Base-by-base conservation (phyloP, 1,139 yeast genomes). In the Saccharomycopsis crataegensis region DNA sequence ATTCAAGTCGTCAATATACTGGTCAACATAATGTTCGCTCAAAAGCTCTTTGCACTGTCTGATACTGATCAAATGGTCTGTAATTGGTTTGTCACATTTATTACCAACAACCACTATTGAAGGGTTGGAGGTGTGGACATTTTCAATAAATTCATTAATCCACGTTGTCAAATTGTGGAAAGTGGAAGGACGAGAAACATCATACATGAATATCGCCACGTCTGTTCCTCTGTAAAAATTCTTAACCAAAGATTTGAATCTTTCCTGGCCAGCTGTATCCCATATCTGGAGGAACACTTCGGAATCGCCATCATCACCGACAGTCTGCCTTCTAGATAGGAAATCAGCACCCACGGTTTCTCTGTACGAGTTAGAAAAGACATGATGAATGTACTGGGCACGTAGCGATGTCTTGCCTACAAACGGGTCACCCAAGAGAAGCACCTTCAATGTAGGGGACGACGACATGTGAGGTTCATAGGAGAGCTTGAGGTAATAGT, bases 241-340 rank as follows among this genome's bases (percentile, higher is more conserved):
- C 61, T 75, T 77, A 6, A 80, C 75, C 41, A 80, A 75, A 44
- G 83, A 77, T 61, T 79, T 79, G 68, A 80, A 80, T 52, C 86
- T 66, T 62, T 80, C 86, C 63, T 80, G 86, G 2, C 86, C 86
- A 0, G 86, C 86, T 5, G 86, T 80, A 61, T 80, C 86, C 86
- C 86, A 80, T 2, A 80, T 73, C 62, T 80, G 85, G 43, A 80
- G 66, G 54, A 72, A 70, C 22, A 77, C 76, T 36, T 59, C 57
- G 22, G 60, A 58, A 28, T 55, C 58, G 7, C 9, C 8, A 40
- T 40, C 31, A 16, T 46, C 45, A 22, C 57, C 36, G 12, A 57
- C 51, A 9, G 54, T 58, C 40, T 45, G 40, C 33, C 70, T 67
- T 28, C 79, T 72, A 3, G 84, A 78, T 51, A 80, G 66, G 62